Evolutionary conservation across 2,329 filamentous ascomycete genomes (phyloP), one percentile per base, ranked within the genome.

Genomic region (Coniella vitis): DNA sequence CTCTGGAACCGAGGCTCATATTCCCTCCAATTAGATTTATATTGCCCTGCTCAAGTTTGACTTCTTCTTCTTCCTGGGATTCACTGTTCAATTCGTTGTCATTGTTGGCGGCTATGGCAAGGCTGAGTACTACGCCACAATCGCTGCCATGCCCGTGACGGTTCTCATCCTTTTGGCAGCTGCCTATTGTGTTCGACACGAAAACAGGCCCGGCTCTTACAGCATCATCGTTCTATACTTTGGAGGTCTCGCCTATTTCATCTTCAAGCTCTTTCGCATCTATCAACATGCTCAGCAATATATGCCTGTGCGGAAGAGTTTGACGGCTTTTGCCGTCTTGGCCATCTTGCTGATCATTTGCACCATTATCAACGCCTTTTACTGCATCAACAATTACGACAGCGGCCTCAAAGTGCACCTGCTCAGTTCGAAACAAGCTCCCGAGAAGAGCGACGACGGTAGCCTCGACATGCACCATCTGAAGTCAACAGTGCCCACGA

Each of bases 51-150:
- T 98, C 56, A 98, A 98, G 69, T 98, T 98, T 66, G 93, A 98
- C 70, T 97, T 98, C 70, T 98, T 98, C 81, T 97, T 98, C 75
- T 98, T 98, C 76, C 81, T 98, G 44, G 93, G 91, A 47, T 98
- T 98, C 67, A 97, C 93, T 7, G 88, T 98, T 40, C 93, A 98
- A 64, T 98, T 98, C 67, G 79, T 97, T 47, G 91, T 98, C 59
- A 86, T 97, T 51, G 90, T 98, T 52, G 84, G 80, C 38, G 78
- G 73, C 52, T 73, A 78, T 55, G 76, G 77, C 41, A 78, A 84
- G 54, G 73, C 81, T 59, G 93, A 98, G 66, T 88, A 93, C 59
- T 86, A 79, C 47, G 75, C 97, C 45, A 98, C 94, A 7, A 83
- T 93, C 41, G 87, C 85, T 53, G 93, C 91, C 21, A 86, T 98